Evolutionary conservation across 805 yeast genomes (phyloP).

Genomic region (Brettanomyces sp.): DNA sequence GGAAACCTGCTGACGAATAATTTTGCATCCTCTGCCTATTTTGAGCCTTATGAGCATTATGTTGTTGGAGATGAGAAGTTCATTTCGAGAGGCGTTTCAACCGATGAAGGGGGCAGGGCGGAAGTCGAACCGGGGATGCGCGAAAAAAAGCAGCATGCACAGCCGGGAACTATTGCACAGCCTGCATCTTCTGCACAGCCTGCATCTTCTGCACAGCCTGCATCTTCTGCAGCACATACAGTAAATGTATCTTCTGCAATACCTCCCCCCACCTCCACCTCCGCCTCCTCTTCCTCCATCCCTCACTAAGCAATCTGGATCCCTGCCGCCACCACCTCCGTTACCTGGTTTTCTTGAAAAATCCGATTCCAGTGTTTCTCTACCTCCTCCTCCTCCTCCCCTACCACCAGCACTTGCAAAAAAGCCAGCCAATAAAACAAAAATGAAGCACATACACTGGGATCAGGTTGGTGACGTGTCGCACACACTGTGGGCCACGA

Average conservation of each 20-base stretch:
- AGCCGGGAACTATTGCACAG: not conserved
- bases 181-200: not conserved
- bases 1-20: slow-evolving; percentile 7
- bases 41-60: slow-evolving; percentile 20
- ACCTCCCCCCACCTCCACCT: slow-evolving; percentile 11
- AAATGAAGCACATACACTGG: slow-evolving; percentile 77
- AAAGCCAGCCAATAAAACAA: slow-evolving; percentile 20
- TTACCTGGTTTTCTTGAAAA: slow-evolving; percentile 13
- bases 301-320: slow-evolving; percentile 16
- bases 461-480: slow-evolving; percentile 54
- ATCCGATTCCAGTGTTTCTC: slow-evolving; percentile 11
- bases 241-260: too few relatives aligned
- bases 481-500: slow-evolving; percentile 54
- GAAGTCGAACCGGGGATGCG: too few relatives aligned
- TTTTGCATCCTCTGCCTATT: slow-evolving; percentile 6
- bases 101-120: too few relatives aligned
- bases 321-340: slow-evolving; percentile 27
- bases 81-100: too few relatives aligned
- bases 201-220: too few relatives aligned
- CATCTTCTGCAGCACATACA: too few relatives aligned
- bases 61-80: slow-evolving; percentile 3
- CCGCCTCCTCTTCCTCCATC: slow-evolving; percentile 13
- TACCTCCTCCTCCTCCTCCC: slow-evolving; percentile 24
- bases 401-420: slow-evolving; percentile 3
- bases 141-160: too few relatives aligned